Evolutionary conservation across 139 green algal genomes (phyloP).

Genomic region (Chlamydomonas sphaeroides): DNA sequence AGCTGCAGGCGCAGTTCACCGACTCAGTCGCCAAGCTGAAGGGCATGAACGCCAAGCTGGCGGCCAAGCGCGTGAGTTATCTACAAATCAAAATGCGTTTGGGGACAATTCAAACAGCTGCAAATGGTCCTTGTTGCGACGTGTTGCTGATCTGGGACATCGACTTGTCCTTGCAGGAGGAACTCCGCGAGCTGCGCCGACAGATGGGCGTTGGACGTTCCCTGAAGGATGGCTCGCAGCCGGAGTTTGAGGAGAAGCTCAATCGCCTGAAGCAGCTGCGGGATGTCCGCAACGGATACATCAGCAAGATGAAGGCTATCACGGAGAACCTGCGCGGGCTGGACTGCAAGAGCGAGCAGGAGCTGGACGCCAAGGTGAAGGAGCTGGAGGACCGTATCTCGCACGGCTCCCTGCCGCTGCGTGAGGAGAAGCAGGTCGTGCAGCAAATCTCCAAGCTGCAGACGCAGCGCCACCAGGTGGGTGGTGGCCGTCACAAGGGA

Average conservation of each 20-base stretch:
- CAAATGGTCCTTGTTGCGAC: too few relatives aligned
- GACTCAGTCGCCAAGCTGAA: slow-evolving; percentile 56
- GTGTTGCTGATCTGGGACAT: background rate
- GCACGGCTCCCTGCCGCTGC: slow-evolving; percentile 45
- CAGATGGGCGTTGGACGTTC: slow-evolving; percentile 53
- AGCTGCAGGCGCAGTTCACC: slow-evolving; percentile 54
- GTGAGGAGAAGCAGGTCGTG: slow-evolving; percentile 63
- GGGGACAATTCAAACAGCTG: too few relatives aligned
- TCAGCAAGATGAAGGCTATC: slow-evolving; percentile 19
- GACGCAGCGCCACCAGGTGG: slow-evolving; percentile 36
- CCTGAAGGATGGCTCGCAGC: slow-evolving; percentile 56
- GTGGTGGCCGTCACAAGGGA: too few relatives aligned
- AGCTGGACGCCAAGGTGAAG: slow-evolving; percentile 63
- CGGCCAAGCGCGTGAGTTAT: slow-evolving; percentile 61
- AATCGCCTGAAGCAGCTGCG: slow-evolving; percentile 55
- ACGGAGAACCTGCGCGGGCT: slow-evolving; percentile 47
- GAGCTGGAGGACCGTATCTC: slow-evolving; percentile 60
- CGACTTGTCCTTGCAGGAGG: slow-evolving; percentile 61
- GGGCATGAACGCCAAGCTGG: slow-evolving; percentile 53
- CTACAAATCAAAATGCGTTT: too few relatives aligned
- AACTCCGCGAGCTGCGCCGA: slow-evolving; percentile 50
- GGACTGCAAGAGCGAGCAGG: slow-evolving; percentile 58
- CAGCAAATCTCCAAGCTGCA: slow-evolving; percentile 52
- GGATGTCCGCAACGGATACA: slow-evolving; percentile 42
- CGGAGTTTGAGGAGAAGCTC: slow-evolving; percentile 71